phyloP scores from a whole-genome alignment of 805 yeast genomes.

The Lachancea thermotolerans region DNA sequence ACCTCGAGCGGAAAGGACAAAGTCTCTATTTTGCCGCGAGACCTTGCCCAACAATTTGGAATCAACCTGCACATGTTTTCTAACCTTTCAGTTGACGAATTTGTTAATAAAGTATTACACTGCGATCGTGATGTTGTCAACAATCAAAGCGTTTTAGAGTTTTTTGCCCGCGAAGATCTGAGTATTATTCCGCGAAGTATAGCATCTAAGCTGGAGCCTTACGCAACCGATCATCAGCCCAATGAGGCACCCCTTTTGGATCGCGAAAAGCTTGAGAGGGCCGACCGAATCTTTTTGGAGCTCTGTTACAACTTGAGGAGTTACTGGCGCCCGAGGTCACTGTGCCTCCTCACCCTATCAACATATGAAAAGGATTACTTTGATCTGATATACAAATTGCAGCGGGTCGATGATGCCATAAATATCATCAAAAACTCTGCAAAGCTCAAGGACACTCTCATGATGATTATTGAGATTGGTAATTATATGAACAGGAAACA shows the following conservation, averaged over 20 bases:
- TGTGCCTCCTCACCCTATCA: slow-evolving; percentile 48
- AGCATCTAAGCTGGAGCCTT: slow-evolving; percentile 55
- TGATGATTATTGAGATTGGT: slow-evolving; percentile 65
- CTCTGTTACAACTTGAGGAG: slow-evolving; percentile 58
- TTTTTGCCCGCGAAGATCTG: slow-evolving; percentile 60
- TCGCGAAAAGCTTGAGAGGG: slow-evolving; percentile 52
- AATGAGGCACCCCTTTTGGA: slow-evolving; percentile 37
- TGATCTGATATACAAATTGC: slow-evolving; percentile 51
- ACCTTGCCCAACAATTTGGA: slow-evolving; percentile 72
- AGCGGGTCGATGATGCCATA: slow-evolving; percentile 53
- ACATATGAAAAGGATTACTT: slow-evolving; percentile 60
- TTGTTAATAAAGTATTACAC: slow-evolving; percentile 46
- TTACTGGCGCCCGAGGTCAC: slow-evolving; percentile 69
- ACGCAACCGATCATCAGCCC: slow-evolving; percentile 43
- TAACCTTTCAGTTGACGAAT: slow-evolving; percentile 44
- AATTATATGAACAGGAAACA: slow-evolving; percentile 75
- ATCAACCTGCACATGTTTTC: slow-evolving; percentile 66
- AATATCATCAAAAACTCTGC: slow-evolving; percentile 45
- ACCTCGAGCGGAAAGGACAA: slow-evolving; percentile 29
- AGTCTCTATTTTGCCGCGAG: slow-evolving; percentile 46
- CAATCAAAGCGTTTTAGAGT: slow-evolving; percentile 57
- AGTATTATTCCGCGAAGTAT: slow-evolving; percentile 51
- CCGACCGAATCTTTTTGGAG: slow-evolving; percentile 65
- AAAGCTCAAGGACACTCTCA: slow-evolving; percentile 51
- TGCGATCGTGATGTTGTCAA: slow-evolving; percentile 53